A percentile compares a stretch with the other conserved stretches of the same genome.
phyloP scores from a whole-genome alignment of 768 basidiomycete species.

The Boletus reticulatus region DNA sequence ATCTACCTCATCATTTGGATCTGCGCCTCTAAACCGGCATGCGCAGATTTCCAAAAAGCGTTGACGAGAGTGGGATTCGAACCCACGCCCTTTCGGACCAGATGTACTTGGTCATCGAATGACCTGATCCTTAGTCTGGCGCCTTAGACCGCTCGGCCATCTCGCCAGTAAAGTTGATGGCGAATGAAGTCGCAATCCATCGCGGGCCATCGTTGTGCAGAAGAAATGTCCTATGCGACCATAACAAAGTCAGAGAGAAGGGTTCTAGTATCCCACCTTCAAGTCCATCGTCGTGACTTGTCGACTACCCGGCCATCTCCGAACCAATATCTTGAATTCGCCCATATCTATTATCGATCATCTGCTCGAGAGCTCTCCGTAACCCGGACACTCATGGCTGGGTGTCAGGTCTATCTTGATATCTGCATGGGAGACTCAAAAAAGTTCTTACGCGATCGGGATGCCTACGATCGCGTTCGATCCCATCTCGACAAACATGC shows the following conservation, averaged over 20 bases:
- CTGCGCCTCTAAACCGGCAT: too few species aligned
- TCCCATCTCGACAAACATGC: constrained; percentile 37
- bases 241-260: too few species aligned
- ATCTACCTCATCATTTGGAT: too few species aligned
- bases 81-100: constrained; percentile 43
- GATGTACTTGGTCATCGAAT: constrained; percentile 28
- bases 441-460: constrained; percentile 22
- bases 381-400: constrained; percentile 3
- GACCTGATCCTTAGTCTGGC: constrained; percentile 53
- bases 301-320: too few species aligned
- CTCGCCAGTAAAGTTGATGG: constrained; percentile 21
- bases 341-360: neutral
- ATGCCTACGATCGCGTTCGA: constrained; percentile 33
- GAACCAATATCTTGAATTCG: neutral
- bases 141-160: constrained; percentile 65
- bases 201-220: too few species aligned
- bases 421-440: constrained; percentile 40
- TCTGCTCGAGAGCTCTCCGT: neutral
- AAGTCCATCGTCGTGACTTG: too few species aligned
- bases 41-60: neutral
- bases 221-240: too few species aligned
- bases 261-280: too few species aligned
- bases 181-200: too few species aligned
- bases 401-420: constrained; percentile 36
- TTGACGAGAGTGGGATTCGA: constrained; percentile 40